phyloP scores from a whole-genome alignment of 1,139 yeast genomes.

The Geotrichum aggregatum region DNA sequence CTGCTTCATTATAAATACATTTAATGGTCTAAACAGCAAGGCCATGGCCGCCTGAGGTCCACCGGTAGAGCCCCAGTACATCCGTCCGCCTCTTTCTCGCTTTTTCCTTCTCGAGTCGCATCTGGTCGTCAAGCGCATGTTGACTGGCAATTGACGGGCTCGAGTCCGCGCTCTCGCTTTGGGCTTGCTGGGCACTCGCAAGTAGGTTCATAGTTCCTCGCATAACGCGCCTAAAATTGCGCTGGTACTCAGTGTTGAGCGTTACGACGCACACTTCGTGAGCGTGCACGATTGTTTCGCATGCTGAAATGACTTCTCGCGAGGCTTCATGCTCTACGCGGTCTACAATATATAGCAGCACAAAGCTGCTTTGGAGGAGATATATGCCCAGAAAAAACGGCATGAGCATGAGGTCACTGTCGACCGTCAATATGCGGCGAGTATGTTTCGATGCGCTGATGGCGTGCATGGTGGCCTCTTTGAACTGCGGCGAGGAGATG shows the following conservation, averaged over 20 bases:
- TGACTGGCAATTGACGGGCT: conserved; percentile 31
- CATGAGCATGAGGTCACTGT: conserved; percentile 31
- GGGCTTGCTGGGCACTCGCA: conserved; percentile 8
- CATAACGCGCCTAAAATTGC: conserved; percentile 35
- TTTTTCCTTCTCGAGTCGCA: conserved; percentile 22
- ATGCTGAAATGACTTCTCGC: conserved; percentile 35
- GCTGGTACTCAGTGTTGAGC: conserved; percentile 36
- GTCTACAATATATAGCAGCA: conserved; percentile 32
- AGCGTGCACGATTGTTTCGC: conserved; percentile 36
- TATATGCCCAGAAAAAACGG: conserved; percentile 35
- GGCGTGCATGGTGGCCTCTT: conserved; percentile 30
- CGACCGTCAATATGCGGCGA: conserved; percentile 28
- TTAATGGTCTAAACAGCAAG: conserved; percentile 29
- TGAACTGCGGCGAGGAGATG: conserved; percentile 29
- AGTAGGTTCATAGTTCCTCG: conserved; percentile 29
- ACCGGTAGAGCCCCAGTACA: conserved; percentile 32
- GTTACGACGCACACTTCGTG: conserved; percentile 38
- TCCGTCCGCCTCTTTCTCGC: conserved; percentile 32
- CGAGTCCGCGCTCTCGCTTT: conserved; percentile 22
- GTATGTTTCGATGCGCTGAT: conserved; percentile 31
- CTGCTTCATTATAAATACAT: neutral
- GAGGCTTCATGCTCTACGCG: conserved; percentile 34
- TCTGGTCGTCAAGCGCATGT: conserved; percentile 34
- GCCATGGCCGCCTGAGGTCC: conserved; percentile 36
- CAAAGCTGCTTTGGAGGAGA: conserved; percentile 31